Percentiles rank a stretch among this genome's conserved stretches.
Conservation (phyloP, 495 filamentous ascomycete species). For the Bathelium albidoporum region DNA sequence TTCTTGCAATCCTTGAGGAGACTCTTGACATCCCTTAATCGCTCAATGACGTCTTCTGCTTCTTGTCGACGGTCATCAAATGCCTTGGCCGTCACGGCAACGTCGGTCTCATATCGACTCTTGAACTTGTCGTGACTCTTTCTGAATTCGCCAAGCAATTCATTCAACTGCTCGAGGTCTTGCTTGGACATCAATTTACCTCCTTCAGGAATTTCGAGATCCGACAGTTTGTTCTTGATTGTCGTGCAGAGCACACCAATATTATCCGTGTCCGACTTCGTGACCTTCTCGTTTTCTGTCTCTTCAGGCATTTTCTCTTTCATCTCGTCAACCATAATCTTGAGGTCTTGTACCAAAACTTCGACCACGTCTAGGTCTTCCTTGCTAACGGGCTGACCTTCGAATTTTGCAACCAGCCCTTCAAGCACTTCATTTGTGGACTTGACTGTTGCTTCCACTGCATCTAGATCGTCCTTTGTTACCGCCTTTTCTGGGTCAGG, state of each 20-base stretch:
- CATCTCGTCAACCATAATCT: conserved; percentile 62
- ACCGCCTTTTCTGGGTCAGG: conserved; percentile 49
- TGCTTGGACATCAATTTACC: conserved; percentile 52
- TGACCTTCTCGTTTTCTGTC: conserved; percentile 54
- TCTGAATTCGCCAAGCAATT: conserved; percentile 56
- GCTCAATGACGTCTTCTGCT: conserved; percentile 46
- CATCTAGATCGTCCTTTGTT: conserved; percentile 65
- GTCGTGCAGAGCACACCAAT: conserved; percentile 70
- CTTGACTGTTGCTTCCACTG: conserved; percentile 56
- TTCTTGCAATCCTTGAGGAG: conserved; percentile 52
- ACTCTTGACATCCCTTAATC: conserved; percentile 48
- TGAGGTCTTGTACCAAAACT: conserved; percentile 63
- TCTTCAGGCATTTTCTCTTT: conserved; percentile 43
- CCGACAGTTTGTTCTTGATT: conserved; percentile 63
- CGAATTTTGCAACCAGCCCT: conserved; percentile 39
- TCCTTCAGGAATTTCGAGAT: conserved; percentile 56
- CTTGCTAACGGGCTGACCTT: conserved; percentile 30
- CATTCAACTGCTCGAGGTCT: conserved; percentile 54
- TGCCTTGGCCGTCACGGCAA: conserved; percentile 62
- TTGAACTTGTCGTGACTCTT: conserved; percentile 37
- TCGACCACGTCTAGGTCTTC: conserved; percentile 69
- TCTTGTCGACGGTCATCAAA: conserved; percentile 68
- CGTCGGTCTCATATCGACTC: conserved; percentile 55
- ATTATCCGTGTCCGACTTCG: conserved; percentile 68
- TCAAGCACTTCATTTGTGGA: conserved; percentile 62